Conservation (phyloP, 148 eudicot species). For the Limonium bicolor region DNA sequence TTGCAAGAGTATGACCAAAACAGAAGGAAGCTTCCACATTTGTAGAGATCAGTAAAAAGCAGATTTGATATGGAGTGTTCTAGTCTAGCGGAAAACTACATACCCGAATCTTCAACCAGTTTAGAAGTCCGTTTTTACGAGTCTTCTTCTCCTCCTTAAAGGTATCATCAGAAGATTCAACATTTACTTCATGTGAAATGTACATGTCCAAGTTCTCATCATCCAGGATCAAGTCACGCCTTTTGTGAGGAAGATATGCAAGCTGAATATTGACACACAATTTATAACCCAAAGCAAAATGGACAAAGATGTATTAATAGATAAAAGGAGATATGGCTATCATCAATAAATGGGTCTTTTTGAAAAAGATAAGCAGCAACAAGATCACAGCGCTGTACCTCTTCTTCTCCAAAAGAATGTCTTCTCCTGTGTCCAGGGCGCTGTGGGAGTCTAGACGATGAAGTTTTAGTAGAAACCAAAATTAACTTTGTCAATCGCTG, state of each 20-base stretch:
- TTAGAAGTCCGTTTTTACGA: constrained; percentile 69
- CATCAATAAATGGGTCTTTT: no score
- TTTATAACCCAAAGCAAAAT: background rate
- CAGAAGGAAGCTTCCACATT: background rate
- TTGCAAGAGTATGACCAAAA: no score
- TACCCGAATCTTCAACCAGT: constrained; percentile 87
- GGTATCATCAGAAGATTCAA: constrained; percentile 46
- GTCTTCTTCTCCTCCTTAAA: constrained; percentile 70
- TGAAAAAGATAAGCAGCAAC: no score
- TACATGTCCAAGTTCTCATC: constrained; percentile 75
- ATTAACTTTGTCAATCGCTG: constrained; percentile 88
- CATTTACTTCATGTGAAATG: constrained; percentile 54
- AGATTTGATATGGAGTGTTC: background rate
- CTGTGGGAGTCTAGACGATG: constrained; percentile 65
- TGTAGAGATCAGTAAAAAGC: background rate
- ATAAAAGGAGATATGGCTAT: background rate
- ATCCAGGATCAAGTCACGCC: constrained; percentile 77
- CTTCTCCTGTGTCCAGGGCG: constrained; percentile 69
- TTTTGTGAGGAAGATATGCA: constrained; percentile 90
- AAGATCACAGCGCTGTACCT: no score
- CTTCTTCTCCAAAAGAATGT: constrained; percentile 99
- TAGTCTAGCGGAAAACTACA: constrained; percentile 6
- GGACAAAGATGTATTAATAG: background rate
- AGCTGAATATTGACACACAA: constrained; percentile 29
- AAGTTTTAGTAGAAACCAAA: constrained; percentile 80